Base-by-base conservation (phyloP, 441 rosid species). In the Jatropha multifida region DNA sequence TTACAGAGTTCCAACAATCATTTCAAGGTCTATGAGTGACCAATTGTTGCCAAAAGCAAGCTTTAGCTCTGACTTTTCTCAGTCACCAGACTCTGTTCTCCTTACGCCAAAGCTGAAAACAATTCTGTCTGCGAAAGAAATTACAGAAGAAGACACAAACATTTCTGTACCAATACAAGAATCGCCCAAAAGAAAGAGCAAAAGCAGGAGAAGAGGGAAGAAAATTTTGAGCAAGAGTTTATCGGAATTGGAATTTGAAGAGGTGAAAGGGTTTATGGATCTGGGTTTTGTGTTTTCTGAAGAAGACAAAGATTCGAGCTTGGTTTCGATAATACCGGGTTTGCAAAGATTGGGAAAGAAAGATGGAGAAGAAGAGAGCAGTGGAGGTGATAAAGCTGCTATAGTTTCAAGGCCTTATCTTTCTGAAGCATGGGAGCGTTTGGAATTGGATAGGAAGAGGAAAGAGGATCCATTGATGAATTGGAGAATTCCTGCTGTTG, bases 221-320 rank as follows among this genome's bases (percentile, higher is more conserved):
- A 86, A 65, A 60, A 42, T 13, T 3, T 4, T 27, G 7, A 79
- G 83, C 61, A 90, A 82, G 84, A 88, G 94, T 75, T 72, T 89
- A 80, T 89, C 95, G 15, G 88, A 86, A 17, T 80, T 88, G 74
- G 93, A 89, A 80, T 84, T 86, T 68, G 89, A 90, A 65, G 97
- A 94, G 85, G 80, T 90, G 18, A 86, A 88, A 81, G 97, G 98
- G 83, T 89, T 94, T 84, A 87, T 85, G 88, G 98, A 94, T 89
- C 82, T 94, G 60, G 98, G 98, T 7, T 92, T 92, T 76, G 93
- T 92, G 54, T 94, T 92, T 81, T 85, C 94, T 0, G 90, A 90
- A 79, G 88, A 88, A 78, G 96, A 89, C 77, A 88, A 73, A 49
- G 86, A 92, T 61, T 86, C 95, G 58, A 86, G 85, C 74, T 82